These are phyloP conservation scores for Nicotiana tomentosiformis DNA, from an alignment of 257 asterid species.

Conservation along the genomic window DNA sequence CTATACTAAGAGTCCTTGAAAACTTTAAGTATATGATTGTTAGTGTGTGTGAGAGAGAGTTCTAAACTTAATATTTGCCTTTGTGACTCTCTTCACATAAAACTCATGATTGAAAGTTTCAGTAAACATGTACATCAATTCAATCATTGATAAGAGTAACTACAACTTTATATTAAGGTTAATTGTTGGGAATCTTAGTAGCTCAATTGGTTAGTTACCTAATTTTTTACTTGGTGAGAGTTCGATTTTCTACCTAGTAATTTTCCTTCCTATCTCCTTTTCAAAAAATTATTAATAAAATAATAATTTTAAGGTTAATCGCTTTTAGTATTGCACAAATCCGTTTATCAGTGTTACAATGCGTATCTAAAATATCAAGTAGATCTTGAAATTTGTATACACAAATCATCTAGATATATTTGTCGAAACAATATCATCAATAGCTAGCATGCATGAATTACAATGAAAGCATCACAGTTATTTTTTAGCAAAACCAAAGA, in stretches of 20 bases:
- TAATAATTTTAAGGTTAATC: too few relatives aligned
- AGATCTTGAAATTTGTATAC: too few relatives aligned
- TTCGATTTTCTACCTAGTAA: too few relatives aligned
- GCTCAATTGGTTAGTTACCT: too few relatives aligned
- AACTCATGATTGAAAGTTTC: too few relatives aligned
- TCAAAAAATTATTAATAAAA: too few relatives aligned
- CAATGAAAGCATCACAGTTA: neutral
- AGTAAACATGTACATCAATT: too few relatives aligned
- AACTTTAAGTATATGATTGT: too few relatives aligned
- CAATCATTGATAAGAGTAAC: neutral
- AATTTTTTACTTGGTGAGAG: too few relatives aligned
- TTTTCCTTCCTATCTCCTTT: too few relatives aligned
- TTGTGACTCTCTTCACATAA: neutral
- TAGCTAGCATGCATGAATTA: neutral
- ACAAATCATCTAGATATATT: neutral
- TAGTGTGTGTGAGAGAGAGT: neutral
- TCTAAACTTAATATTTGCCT: neutral
- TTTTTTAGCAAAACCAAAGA: neutral
- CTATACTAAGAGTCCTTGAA: too few relatives aligned
- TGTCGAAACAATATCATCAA: neutral
- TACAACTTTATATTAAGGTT: neutral
- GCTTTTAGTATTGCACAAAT: neutral
- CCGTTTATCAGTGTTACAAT: neutral
- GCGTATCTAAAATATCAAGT: neutral
- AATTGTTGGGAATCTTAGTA: too few relatives aligned